Evolutionary conservation across 2,329 filamentous ascomycete species (phyloP), one percentile per base, ranked within the genome.

Genomic region (Alternaria dauci): DNA sequence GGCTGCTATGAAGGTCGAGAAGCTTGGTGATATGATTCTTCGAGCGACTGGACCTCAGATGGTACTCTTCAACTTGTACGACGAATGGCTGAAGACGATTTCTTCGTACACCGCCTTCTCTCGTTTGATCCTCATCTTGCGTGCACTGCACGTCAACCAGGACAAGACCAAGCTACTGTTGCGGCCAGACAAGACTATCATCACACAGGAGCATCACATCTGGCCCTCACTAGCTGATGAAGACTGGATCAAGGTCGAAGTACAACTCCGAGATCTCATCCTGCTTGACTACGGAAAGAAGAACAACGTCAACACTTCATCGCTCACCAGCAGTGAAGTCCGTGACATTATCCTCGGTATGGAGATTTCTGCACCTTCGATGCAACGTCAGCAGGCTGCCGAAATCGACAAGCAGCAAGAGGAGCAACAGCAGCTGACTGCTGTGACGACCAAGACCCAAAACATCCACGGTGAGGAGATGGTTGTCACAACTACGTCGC

Each of bases 171-270:
- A 99, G 83, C 86, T 99, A 57, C 88, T 99, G 18, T 83, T 99
- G 42, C 89, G 95, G 52, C 95, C 96, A 0, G 95, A 99, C 83
- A 98, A 97, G 88, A 97, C 90, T 1, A 93, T 99, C 66, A 96
- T 99, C 73, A 99, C 95, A 0, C 93, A 98, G 71, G 94, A 98
- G 75, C 95, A 99, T 81, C 95, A 99, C 78, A 99, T 99, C 76
- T 99, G 95, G 95, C 95, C 95, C 1, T 90, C 93, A 0, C 83
- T 99, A 56, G 90, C 92, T 0, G 95, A 99, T 67, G 95, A 99
- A 71, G 94, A 97, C 65, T 99, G 95, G 95, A 95, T 99, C 81
- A 97, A 97, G 87, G 93, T 99, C n/a, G 95, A 99, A 84, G 93
- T 93, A 46, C 92, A 96, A 76, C 84, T 99, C 42, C 90, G 95